phyloP scores from a whole-genome alignment of 108 stramenopile species.

The Chaetoceros tenuissimus region DNA sequence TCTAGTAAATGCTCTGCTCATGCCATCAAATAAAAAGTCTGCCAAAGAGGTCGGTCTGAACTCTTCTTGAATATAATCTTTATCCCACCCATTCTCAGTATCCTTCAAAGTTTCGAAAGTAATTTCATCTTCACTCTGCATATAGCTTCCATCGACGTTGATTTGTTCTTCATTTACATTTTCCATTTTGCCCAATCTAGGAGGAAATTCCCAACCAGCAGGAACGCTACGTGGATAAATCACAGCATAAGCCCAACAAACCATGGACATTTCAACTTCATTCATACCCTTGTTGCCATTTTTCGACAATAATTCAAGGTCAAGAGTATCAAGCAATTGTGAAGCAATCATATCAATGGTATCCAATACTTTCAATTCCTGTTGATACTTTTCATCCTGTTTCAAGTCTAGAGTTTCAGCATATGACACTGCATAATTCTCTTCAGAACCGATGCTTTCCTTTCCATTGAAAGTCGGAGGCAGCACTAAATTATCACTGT shows the following conservation, averaged over 20 bases:
- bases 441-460: slow-evolving; percentile 10
- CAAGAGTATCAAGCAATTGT: slow-evolving; percentile 25
- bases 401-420: slow-evolving; percentile 21
- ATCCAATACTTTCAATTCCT: slow-evolving; percentile 12
- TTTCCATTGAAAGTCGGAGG: slow-evolving; percentile 14
- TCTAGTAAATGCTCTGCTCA: background rate
- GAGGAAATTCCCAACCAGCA: slow-evolving; percentile 63
- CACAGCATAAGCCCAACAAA: slow-evolving; percentile 67
- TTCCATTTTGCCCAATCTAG: slow-evolving; percentile 34
- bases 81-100: background rate
- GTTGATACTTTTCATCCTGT: slow-evolving; percentile 11
- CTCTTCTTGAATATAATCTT: background rate
- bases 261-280: slow-evolving; percentile 68
- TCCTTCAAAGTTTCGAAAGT: slow-evolving; percentile 36
- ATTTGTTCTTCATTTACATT: slow-evolving; percentile 1
- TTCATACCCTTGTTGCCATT: slow-evolving; percentile 15
- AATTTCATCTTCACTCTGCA: slow-evolving; percentile 14
- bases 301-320: background rate
- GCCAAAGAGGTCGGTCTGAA: background rate
- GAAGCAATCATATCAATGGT: slow-evolving; percentile 47
- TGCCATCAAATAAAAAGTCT: background rate
- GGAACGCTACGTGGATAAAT: slow-evolving; percentile 43
- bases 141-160: slow-evolving; percentile 3
- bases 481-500: slow-evolving; percentile 27
- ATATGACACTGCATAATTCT: slow-evolving; percentile 7